Conservation (phyloP, 805 yeast genomes). For the Candida berthetii region DNA sequence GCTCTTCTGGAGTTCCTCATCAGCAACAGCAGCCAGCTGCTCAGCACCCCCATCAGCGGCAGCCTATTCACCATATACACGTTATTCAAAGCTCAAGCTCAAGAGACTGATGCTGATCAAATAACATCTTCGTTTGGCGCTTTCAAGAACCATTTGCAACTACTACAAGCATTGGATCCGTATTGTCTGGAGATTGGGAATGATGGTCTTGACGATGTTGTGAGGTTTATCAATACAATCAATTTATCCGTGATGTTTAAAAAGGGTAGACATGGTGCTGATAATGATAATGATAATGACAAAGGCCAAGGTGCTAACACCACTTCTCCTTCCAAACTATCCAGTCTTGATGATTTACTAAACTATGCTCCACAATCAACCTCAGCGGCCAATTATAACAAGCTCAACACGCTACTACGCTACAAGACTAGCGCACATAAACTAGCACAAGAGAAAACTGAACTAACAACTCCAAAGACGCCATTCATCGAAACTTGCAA, state of each 20-base stretch:
- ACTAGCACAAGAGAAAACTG: slow-evolving; percentile 33
- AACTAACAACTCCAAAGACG: slow-evolving; percentile 27
- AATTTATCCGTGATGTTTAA: background rate
- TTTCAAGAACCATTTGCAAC: background rate
- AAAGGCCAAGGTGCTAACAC: background rate
- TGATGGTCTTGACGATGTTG: slow-evolving; percentile 1
- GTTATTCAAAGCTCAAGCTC: slow-evolving; percentile 5
- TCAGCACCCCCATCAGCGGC: slow-evolving; percentile 11
- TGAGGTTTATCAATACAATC: slow-evolving; percentile 1
- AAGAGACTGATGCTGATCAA: background rate
- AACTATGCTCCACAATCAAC: background rate
- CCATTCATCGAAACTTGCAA: slow-evolving; percentile 50
- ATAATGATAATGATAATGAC: background rate
- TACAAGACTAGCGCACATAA: slow-evolving; percentile 32
- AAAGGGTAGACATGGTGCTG: background rate
- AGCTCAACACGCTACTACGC: slow-evolving; percentile 14
- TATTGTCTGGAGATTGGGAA: background rate
- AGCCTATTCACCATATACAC: slow-evolving; percentile 4
- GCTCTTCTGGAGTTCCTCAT: background rate
- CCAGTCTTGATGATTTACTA: slow-evolving; percentile 1
- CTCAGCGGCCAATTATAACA: background rate
- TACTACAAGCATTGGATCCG: background rate
- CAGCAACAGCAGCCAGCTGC: background rate
- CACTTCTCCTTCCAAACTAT: too few species aligned
- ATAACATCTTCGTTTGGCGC: background rate